Percentiles rank a stretch among this genome's conserved stretches.
These are phyloP conservation scores for Parathielavia hyrcaniae DNA, from an alignment of 495 filamentous ascomycete species.

Conservation along the genomic window DNA sequence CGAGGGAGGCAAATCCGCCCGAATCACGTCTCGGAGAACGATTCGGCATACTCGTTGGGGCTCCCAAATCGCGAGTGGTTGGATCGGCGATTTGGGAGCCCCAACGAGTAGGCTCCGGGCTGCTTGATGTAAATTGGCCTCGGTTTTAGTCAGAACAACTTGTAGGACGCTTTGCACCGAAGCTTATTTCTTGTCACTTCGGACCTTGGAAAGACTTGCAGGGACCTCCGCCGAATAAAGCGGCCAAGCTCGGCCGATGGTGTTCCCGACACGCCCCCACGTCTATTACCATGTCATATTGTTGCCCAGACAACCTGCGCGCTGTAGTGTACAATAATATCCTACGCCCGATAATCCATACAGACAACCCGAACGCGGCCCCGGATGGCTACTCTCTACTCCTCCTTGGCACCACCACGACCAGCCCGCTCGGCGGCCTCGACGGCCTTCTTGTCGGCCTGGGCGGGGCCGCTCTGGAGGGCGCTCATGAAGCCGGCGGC, in stretches of 20 bases:
- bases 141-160: no score
- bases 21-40: no score
- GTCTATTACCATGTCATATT: constrained; percentile 3
- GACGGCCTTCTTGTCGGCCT: constrained; percentile 95
- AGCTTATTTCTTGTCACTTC: no score
- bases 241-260: neutral
- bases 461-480: constrained; percentile 61
- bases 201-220: no score
- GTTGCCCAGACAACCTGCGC: neutral
- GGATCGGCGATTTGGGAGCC: no score
- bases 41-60: no score
- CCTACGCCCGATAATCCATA: neutral
- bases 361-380: no score
- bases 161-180: no score
- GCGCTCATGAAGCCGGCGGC: constrained; percentile 70
- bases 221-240: neutral
- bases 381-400: constrained; percentile 46
- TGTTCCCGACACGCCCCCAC: neutral
- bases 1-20: neutral
- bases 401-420: constrained; percentile 83
- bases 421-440: constrained; percentile 81
- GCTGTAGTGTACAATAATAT: constrained; percentile 14
- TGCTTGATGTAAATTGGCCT: no score
- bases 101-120: no score
- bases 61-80: no score